phyloP scores from a whole-genome alignment of 1,284 basidiomycete genomes.

The Somion occarium region DNA sequence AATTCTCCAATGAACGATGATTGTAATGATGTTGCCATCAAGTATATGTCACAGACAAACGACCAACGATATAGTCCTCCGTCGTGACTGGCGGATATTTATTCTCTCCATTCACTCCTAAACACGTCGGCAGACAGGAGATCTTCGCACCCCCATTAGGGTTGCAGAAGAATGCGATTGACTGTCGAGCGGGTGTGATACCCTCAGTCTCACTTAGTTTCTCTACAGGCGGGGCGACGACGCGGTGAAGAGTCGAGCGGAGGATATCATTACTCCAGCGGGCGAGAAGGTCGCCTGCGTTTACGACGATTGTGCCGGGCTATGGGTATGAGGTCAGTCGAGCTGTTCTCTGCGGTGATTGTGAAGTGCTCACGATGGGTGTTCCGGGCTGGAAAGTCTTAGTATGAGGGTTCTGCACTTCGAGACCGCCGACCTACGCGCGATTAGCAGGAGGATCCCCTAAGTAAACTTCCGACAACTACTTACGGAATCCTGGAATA shows the following conservation, averaged over 20 bases:
- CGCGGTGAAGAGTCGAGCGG: conserved; percentile 76
- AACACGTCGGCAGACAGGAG: conserved; percentile 69
- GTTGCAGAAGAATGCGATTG: conserved; percentile 86
- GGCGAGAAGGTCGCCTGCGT: conserved; percentile 77
- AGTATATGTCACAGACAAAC: conserved; percentile 56
- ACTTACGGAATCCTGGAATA: conserved; percentile 76
- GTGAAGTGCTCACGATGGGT: conserved; percentile 58
- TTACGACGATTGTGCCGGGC: conserved; percentile 79
- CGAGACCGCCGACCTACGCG: conserved; percentile 70
- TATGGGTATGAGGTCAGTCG: conserved; percentile 24
- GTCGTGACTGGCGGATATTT: conserved; percentile 68
- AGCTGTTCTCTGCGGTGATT: not conserved
- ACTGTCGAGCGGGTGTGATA: conserved; percentile 66
- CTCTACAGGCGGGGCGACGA: conserved; percentile 64
- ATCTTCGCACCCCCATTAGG: conserved; percentile 72
- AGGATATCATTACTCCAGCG: conserved; percentile 84
- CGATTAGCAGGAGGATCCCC: not conserved
- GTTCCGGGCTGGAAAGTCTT: conserved; percentile 65
- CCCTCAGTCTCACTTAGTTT: conserved; percentile 44
- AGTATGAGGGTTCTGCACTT: conserved; percentile 77
- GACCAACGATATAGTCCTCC: conserved; percentile 73
- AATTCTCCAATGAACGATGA: no score
- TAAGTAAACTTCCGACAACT: not conserved
- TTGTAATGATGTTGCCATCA: no score
- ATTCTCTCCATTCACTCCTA: conserved; percentile 38